Percentiles rank a stretch among this genome's conserved stretches.
phyloP scores from a whole-genome alignment of 2,329 filamentous ascomycete genomes.

The Aureobasidium lini region DNA sequence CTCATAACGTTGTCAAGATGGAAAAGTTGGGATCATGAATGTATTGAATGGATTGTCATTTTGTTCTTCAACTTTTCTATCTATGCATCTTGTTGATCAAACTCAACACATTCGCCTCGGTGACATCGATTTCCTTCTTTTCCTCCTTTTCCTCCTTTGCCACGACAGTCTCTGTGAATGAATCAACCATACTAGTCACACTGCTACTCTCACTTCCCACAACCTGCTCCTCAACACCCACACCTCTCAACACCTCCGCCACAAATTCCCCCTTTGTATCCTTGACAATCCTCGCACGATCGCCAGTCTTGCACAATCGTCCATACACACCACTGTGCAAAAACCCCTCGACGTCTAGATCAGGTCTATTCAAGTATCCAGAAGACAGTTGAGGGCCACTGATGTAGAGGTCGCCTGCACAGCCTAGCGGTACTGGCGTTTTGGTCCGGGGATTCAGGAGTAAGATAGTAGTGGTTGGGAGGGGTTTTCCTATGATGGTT shows the following conservation, averaged over 20 bases:
- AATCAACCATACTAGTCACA: background rate
- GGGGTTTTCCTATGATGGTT: slow-evolving; percentile 66
- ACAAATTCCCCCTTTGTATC: background rate
- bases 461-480: slow-evolving; percentile 67
- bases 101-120: background rate
- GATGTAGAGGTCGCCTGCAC: slow-evolving; percentile 24
- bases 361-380: slow-evolving; percentile 26
- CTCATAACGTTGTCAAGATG: too few species aligned
- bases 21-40: too few species aligned
- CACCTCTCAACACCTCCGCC: background rate
- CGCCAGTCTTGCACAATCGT: background rate
- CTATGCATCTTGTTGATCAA: background rate
- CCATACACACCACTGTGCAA: slow-evolving; percentile 22
- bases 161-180: background rate
- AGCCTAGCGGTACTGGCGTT: slow-evolving; percentile 21
- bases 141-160: background rate
- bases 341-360: slow-evolving; percentile 26
- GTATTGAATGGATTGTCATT: too few species aligned
- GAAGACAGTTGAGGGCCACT: slow-evolving; percentile 26
- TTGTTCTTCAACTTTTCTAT: background rate
- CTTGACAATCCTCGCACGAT: background rate
- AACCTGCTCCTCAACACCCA: background rate
- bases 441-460: slow-evolving; percentile 63
- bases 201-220: background rate
- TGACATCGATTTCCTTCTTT: background rate